Evolutionary conservation across 495 filamentous ascomycete genomes (phyloP), one percentile per base, ranked within the genome.

Genomic region (Lasiosphaeria miniovina): DNA sequence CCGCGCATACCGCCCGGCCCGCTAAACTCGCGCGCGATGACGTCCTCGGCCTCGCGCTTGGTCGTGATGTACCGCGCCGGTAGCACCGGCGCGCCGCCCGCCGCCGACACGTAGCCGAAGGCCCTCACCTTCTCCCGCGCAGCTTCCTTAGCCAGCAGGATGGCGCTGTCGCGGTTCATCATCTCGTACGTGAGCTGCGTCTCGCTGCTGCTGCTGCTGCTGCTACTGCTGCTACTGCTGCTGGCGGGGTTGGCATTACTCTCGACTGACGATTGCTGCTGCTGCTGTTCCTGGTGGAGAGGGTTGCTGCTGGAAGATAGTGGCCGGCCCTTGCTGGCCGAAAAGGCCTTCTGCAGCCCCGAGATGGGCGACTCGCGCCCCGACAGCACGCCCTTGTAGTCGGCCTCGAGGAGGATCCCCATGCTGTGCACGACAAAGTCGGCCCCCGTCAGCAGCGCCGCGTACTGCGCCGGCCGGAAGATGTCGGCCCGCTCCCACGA

Each of bases 351-450:
- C 56, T 82, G 80, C 4, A 98, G 74, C 0, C 91, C 92, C 1
- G 84, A 72, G 54, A 93, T 68, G 4, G 90, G 83, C 0, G 88
- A 89, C 65, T 94, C 92, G 51, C 81, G 82, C 15, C 94, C 95
- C 54, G 82, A 84, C 43, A 98, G 70, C 4, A 96, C 90, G 59
- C 88, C 89, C 75, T 98, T 98, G 80, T 98, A 98, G 74, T 98
- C 94, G 7, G 93, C 93, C 75, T 98, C 94, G 11, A 98, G 82
- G n/a, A 98, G 80, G 55, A 98, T 98, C 6, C 94, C 94, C 86
- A 96, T 90, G 61, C 79, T 88, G 75, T 98, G 94, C 24, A 98
- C 88, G 12, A 98, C 91, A 36, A 86, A 90, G 68, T 89, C 86
- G 49, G 93, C 90, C 36, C 79, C 83, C 52, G 81, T 77, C 55